Evolutionary conservation across 805 yeast species (phyloP).

Genomic region (Candida hispaniensis): DNA sequence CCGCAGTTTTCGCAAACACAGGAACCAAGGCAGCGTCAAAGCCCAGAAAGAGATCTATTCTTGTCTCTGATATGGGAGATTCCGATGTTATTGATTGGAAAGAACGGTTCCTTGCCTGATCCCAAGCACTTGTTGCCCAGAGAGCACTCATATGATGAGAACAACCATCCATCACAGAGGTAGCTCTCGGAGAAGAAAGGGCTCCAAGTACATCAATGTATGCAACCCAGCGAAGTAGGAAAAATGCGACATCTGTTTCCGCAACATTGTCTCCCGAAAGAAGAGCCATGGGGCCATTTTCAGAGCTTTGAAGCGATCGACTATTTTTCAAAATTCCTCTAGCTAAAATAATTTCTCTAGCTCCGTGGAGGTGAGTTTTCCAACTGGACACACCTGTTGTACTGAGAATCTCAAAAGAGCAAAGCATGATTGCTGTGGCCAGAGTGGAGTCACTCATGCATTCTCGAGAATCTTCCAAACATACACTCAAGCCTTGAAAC

Average conservation of each 20-base stretch:
- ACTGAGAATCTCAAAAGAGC: conserved; percentile 45
- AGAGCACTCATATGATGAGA: conserved; percentile 28
- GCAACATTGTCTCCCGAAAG: conserved; percentile 15
- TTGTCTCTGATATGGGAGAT: too few relatives aligned
- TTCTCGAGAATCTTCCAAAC: conserved; percentile 41
- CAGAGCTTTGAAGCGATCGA: too few relatives aligned
- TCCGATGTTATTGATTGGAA: conserved; percentile 19
- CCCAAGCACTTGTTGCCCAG: conserved; percentile 25
- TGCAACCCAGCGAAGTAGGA: conserved; percentile 57
- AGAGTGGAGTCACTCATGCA: conserved; percentile 57
- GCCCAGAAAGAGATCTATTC: conserved; percentile 34
- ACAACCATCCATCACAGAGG: conserved; percentile 21
- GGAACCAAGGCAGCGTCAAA: conserved; percentile 55
- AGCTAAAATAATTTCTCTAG: conserved; percentile 50
- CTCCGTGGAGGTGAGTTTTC: conserved; percentile 58
- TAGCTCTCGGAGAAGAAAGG: conserved; percentile 37
- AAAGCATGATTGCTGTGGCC: conserved; percentile 48
- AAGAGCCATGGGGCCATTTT: conserved; percentile 10
- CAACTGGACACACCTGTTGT: conserved; percentile 33
- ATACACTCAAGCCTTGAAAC: conserved; percentile 43
- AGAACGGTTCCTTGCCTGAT: conserved; percentile 13
- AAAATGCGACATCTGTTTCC: conserved; percentile 35
- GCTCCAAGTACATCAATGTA: conserved; percentile 56
- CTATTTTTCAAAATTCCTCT: conserved; percentile 31
- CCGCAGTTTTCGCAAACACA: conserved; percentile 41